Evolutionary conservation across 805 yeast genomes (phyloP).

Genomic region (Candida montana): DNA sequence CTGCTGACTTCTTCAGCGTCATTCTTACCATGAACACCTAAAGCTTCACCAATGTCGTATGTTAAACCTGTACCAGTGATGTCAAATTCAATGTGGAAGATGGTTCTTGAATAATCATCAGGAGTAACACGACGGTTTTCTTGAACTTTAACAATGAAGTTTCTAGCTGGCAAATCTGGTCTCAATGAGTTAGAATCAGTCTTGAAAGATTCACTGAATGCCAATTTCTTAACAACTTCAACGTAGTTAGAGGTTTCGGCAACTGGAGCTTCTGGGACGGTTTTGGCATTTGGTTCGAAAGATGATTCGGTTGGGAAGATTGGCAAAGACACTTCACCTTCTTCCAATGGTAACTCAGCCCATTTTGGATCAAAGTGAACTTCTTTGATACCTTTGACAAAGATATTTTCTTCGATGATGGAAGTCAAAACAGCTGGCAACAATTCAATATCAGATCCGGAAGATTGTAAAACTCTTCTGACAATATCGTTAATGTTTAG

Average conservation of each 20-base stretch:
- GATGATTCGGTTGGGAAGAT: constrained; percentile 59
- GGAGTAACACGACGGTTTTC: constrained; percentile 93
- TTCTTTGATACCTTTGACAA: constrained; percentile 38
- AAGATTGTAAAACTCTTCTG: constrained; percentile 72
- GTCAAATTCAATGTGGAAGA: constrained; percentile 95
- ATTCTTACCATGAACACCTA: constrained; percentile 92
- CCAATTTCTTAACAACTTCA: constrained; percentile 62
- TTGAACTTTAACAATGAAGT: constrained; percentile 83
- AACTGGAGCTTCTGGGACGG: constrained; percentile 31
- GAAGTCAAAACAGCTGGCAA: constrained; percentile 67
- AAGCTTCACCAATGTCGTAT: constrained; percentile 93
- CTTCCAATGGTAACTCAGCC: constrained; percentile 25
- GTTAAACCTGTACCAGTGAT: constrained; percentile 84
- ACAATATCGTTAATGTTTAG: constrained; percentile 58
- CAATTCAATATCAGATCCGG: constrained; percentile 76
- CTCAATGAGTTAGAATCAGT: constrained; percentile 51
- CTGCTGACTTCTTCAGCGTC: constrained; percentile 54
- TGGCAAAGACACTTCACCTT: constrained; percentile 39
- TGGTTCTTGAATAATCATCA: constrained; percentile 81
- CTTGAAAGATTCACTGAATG: constrained; percentile 77
- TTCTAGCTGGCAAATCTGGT: constrained; percentile 85
- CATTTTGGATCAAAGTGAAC: constrained; percentile 26
- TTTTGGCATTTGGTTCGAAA: constrained; percentile 57
- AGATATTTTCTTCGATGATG: constrained; percentile 50
- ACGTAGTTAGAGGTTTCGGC: constrained; percentile 37